Evolutionary conservation across 2,329 filamentous ascomycete genomes (phyloP), one percentile per base, ranked within the genome.

Genomic region (Penicillium sp.): DNA sequence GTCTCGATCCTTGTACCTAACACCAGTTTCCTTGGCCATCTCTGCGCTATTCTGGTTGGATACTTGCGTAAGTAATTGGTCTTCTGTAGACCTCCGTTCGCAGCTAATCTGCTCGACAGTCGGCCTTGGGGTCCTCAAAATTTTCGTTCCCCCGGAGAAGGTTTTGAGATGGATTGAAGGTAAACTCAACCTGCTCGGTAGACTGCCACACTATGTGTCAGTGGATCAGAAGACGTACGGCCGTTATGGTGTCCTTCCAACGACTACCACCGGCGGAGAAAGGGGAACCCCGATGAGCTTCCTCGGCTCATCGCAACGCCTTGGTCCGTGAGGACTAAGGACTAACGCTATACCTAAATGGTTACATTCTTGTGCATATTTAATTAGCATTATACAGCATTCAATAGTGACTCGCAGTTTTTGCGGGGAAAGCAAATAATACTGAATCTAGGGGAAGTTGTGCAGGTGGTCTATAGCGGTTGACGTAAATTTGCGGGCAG

Each of bases 221-320:
- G 84, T 96, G 15, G 91, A 97, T 63, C 90, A 95, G 70, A 96
- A 95, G 77, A 95, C 88, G 6, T 95, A 91, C 63, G 91, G 91
- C 6, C 79, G 91, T 46, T 96, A 95, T 61, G 91, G 91, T 2
- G 86, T 96, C 13, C 73, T 97, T 49, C 91, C 90, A 2, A 77
- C 81, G 1, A 75, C 68, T 19, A 64, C 55, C 34, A 44, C 62
- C 17, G 53, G 56, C n/a, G 64, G 26, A 59, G 51, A 39, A 60
- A 68, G 45, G 55, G 71, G 50, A 28, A 68, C 72, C 31, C 69
- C 72, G 12, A 74, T 85, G 58, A 82, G 81, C 48, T 78, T 85
- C 51, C 73, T 86, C 39, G 81, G 79, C n/a, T 59, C 66, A 43
- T 78, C 77, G 22, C 85, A 88, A 66, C 77, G 86, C 55, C 71